phyloP scores from a whole-genome alignment of 192 early-diverging fungal species.

The Gigaspora rosea region DNA sequence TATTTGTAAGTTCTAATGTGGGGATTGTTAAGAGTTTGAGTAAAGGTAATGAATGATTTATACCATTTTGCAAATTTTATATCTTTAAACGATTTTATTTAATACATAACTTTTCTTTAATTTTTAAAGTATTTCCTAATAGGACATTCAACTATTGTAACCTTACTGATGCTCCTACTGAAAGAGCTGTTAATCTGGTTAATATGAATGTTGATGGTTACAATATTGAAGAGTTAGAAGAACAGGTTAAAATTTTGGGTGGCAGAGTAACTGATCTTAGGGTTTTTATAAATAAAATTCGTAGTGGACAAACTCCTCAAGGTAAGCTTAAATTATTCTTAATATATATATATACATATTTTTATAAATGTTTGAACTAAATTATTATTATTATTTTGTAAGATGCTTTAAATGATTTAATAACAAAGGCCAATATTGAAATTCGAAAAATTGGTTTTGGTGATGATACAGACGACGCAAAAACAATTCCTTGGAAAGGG shows the following conservation, averaged over 20 bases:
- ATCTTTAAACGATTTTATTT: neutral
- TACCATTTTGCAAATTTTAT: neutral
- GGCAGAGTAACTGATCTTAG: constrained; percentile 91
- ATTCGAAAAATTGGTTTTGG: constrained; percentile 86
- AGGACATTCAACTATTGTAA: constrained; percentile 67
- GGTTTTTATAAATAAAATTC: constrained; percentile 86
- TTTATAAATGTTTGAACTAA: neutral
- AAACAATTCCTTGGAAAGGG: constrained; percentile 65
- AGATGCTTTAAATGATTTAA: constrained; percentile 84
- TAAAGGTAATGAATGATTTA: constrained; percentile 52
- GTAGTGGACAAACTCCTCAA: constrained; percentile 60
- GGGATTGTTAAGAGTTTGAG: constrained; percentile 65
- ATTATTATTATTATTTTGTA: constrained; percentile 21
- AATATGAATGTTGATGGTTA: constrained; percentile 45
- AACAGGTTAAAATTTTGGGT: constrained; percentile 72
- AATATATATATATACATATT: neutral
- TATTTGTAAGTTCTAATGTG: constrained; percentile 82
- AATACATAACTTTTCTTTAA: neutral
- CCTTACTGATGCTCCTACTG: constrained; percentile 71
- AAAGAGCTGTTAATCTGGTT: constrained; percentile 64
- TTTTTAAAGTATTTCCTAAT: constrained; percentile 59
- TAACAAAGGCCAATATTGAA: constrained; percentile 77
- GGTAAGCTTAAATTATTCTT: constrained; percentile 44
- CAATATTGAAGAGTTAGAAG: constrained; percentile 40
- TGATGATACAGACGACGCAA: constrained; percentile 55